phyloP scores from a whole-genome alignment of 129 eudicot genomes.

The Helichrysum umbraculigerum region DNA sequence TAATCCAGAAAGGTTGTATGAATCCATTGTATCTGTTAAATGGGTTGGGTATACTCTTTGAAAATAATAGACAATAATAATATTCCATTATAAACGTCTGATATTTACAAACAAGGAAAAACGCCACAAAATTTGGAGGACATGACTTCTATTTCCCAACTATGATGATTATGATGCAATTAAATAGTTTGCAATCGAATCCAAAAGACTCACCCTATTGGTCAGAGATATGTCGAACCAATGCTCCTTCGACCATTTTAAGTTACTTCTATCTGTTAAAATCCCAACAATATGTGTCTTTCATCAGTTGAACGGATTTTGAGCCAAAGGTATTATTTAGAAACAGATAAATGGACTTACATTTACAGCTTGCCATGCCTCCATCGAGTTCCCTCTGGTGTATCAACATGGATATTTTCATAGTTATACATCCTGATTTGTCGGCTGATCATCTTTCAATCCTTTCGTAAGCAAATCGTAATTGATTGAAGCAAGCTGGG shows the following conservation, averaged over 20 bases:
- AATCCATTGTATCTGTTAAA: background rate
- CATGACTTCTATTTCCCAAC: background rate
- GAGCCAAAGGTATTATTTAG: background rate
- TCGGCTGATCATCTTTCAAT: constrained; percentile 68
- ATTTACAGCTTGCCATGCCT: constrained; percentile 27
- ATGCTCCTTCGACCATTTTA: constrained; percentile 21
- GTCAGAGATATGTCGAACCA: constrained; percentile 20
- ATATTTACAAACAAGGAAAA: constrained; percentile 29
- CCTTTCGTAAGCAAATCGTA: constrained; percentile 82
- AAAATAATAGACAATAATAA: background rate
- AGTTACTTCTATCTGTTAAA: constrained; percentile 31
- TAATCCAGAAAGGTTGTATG: background rate
- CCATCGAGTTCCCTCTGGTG: background rate
- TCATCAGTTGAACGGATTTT: constrained; percentile 19
- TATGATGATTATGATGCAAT: too few relatives aligned
- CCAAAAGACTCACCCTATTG: constrained; percentile 21
- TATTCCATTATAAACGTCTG: constrained; percentile 25
- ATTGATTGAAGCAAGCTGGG: constrained; percentile 97
- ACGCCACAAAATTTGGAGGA: constrained; percentile 36
- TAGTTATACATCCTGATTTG: constrained; percentile 47
- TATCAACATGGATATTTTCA: constrained; percentile 4
- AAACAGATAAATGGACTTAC: constrained; percentile 25
- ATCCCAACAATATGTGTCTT: background rate
- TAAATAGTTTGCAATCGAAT: background rate
- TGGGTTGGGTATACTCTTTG: background rate